These are phyloP conservation scores for Pestalotiopsis sp. DNA, from an alignment of 2,329 filamentous ascomycete genomes.

Conservation along the genomic window DNA sequence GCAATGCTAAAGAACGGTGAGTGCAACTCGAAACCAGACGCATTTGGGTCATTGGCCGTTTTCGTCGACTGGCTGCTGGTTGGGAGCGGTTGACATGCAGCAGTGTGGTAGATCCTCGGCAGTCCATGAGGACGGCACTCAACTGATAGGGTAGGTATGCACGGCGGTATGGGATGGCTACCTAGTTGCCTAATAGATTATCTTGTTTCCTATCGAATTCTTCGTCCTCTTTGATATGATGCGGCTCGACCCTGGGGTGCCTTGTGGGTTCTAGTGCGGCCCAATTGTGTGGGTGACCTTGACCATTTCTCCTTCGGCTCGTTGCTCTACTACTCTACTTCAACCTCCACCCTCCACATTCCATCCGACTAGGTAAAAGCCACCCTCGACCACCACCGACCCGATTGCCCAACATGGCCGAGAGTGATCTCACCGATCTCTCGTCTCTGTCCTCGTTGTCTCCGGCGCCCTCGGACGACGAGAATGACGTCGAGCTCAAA, in stretches of 20 bases:
- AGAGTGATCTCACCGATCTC: constrained; percentile 64
- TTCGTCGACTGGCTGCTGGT: background rate
- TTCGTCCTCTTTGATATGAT: constrained; percentile 23
- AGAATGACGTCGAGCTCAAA: constrained; percentile 49
- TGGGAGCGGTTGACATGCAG: background rate
- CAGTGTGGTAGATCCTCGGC: background rate
- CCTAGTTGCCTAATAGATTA: constrained; percentile 21
- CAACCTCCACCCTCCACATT: constrained; percentile 27
- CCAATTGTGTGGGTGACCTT: constrained; percentile 25
- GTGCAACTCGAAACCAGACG: background rate
- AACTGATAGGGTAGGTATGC: background rate
- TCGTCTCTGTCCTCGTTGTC: constrained; percentile 57
- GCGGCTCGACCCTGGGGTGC: constrained; percentile 31
- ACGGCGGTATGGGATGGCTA: background rate
- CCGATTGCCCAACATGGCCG: constrained; percentile 46
- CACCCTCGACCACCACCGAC: constrained; percentile 8
- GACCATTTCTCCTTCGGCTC: constrained; percentile 20
- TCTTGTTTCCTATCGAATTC: constrained; percentile 30
- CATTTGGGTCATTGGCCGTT: background rate
- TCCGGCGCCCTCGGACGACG: constrained; percentile 52
- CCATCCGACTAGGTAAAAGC: constrained; percentile 16
- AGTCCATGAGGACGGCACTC: background rate
- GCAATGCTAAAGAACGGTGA: background rate
- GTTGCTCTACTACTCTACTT: constrained; percentile 1
- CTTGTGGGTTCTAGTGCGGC: constrained; percentile 31